phyloP scores from a whole-genome alignment of 768 basidiomycete genomes.

The Coprinopsis sp. region DNA sequence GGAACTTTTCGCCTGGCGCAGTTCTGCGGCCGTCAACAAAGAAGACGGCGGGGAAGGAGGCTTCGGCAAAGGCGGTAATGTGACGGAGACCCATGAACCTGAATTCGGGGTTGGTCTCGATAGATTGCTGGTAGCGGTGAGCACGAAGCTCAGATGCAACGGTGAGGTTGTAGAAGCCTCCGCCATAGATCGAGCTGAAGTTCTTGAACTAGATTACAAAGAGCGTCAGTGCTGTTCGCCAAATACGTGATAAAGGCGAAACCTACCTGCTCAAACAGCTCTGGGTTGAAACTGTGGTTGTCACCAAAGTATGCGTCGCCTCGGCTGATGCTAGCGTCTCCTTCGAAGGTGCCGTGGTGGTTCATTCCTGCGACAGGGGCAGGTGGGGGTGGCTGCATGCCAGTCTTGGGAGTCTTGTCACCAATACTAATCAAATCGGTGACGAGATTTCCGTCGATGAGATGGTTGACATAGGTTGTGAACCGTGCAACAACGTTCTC shows the following conservation, averaged over 20 bases:
- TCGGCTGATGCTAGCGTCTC: slow-evolving; percentile 10
- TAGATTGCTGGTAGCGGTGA: slow-evolving; percentile 14
- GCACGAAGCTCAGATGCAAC: slow-evolving; percentile 14
- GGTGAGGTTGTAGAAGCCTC: slow-evolving; percentile 15
- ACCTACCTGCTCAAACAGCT: slow-evolving; percentile 16
- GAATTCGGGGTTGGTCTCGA: slow-evolving; percentile 16
- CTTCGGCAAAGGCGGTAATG: slow-evolving; percentile 14
- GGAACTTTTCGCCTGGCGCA: slow-evolving; percentile 1
- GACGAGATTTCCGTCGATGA: slow-evolving; percentile 16
- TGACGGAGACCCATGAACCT: slow-evolving; percentile 11
- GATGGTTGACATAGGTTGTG: slow-evolving; percentile 12
- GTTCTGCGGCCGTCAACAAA: slow-evolving; percentile 17
- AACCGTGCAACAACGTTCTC: slow-evolving; percentile 10
- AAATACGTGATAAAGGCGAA: not conserved
- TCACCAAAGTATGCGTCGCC: slow-evolving; percentile 16
- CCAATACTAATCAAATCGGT: slow-evolving; percentile 18
- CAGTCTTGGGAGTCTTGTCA: slow-evolving; percentile 13
- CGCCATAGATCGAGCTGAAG: slow-evolving; percentile 16
- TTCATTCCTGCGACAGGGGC: slow-evolving; percentile 16
- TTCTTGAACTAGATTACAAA: slow-evolving; percentile 9
- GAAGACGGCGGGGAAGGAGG: slow-evolving; percentile 10
- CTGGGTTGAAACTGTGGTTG: slow-evolving; percentile 19
- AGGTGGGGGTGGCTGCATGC: slow-evolving; percentile 13
- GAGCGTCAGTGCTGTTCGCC: not conserved
- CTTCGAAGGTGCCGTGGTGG: slow-evolving; percentile 14